Evolutionary conservation across 2,329 filamentous ascomycete species (phyloP).

Genomic region (Scedosporium aurantiacum): DNA sequence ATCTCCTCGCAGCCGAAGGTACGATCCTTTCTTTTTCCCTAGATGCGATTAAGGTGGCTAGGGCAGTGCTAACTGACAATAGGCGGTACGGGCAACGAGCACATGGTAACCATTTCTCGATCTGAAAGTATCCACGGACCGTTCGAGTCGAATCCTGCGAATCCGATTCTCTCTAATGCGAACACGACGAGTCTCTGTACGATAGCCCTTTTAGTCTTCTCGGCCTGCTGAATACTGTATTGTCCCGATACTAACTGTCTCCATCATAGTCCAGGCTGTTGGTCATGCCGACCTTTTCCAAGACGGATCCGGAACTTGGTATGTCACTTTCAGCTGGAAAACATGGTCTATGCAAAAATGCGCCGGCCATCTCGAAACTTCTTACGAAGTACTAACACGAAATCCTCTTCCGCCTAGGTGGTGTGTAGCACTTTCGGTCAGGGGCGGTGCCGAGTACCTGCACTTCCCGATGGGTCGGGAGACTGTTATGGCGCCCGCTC

Average conservation of each 20-base stretch:
- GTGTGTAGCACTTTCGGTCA: conserved; percentile 34
- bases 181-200: conserved; percentile 22
- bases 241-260: background rate
- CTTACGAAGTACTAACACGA: background rate
- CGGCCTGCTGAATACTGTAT: background rate
- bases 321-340: background rate
- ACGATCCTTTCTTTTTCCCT: background rate
- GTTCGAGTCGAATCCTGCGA: conserved; percentile 27
- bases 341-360: background rate
- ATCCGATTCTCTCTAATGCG: conserved; percentile 33
- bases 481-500: conserved; percentile 34
- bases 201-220: background rate
- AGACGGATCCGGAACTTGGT: conserved; percentile 33
- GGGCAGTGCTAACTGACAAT: background rate
- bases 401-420: conserved; percentile 17
- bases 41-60: background rate
- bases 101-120: conserved; percentile 32
- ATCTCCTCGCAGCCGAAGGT: conserved; percentile 38
- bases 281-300: conserved; percentile 36
- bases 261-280: conserved; percentile 24
- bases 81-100: conserved; percentile 27
- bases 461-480: conserved; percentile 45
- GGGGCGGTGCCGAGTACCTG: conserved; percentile 28
- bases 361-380: background rate
- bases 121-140: conserved; percentile 28